phyloP scores from a whole-genome alignment of 306 rosid genomes.

The Begonia masoniana region DNA sequence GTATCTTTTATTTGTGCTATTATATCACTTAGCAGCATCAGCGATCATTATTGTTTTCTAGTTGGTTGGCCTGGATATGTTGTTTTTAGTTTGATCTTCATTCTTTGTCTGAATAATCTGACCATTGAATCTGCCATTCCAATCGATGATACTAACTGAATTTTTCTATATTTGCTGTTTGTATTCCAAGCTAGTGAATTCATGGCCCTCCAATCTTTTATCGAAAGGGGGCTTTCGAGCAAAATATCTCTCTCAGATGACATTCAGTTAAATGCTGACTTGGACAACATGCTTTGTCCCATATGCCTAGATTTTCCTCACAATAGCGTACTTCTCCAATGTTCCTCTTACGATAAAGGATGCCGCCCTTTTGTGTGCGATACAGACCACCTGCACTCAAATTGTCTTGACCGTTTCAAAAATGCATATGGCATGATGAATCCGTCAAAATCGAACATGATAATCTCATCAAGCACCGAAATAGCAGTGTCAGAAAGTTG shows the following conservation, averaged over 20 bases:
- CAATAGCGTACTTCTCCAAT: constrained; percentile 74
- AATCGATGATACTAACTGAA: too few species aligned
- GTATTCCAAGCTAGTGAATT: neutral
- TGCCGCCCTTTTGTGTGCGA: constrained; percentile 86
- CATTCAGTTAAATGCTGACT: constrained; percentile 31
- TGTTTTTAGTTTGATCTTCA: too few species aligned
- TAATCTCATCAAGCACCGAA: constrained; percentile 19
- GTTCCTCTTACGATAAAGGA: constrained; percentile 72
- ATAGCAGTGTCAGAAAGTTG: constrained; percentile 29
- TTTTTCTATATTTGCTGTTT: neutral
- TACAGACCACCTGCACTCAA: constrained; percentile 75
- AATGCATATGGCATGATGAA: constrained; percentile 41
- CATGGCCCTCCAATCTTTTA: constrained; percentile 13
- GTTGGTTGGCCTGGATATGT: too few species aligned
- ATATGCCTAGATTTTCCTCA: constrained; percentile 95
- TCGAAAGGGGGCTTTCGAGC: constrained; percentile 10
- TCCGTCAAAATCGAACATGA: constrained; percentile 27
- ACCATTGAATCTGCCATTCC: too few species aligned
- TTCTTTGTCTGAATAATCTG: too few species aligned
- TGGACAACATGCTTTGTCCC: constrained; percentile 73
- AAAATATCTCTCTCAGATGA: constrained; percentile 19
- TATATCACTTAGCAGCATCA: too few species aligned
- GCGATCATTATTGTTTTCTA: too few species aligned
- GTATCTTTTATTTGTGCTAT: too few species aligned
- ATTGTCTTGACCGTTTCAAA: constrained; percentile 86